These are phyloP conservation scores for Annulohypoxylon stygium DNA, from an alignment of 495 filamentous ascomycete species.

Conservation along the genomic window DNA sequence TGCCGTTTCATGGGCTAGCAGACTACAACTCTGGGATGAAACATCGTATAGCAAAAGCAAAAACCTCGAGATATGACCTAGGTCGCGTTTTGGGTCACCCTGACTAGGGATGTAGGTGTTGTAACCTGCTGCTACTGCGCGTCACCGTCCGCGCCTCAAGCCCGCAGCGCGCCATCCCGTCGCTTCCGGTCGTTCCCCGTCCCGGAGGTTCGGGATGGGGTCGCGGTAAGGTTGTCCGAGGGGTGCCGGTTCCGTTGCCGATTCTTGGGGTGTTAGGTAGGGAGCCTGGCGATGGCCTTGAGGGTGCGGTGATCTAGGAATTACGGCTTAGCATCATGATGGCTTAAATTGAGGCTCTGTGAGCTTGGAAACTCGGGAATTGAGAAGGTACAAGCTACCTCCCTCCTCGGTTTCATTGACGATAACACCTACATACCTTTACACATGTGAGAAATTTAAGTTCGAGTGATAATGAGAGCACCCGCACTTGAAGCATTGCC, in stretches of 20 bases:
- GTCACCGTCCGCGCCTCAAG: background rate
- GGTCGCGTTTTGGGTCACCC: background rate
- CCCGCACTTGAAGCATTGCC: no score
- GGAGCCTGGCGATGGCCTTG: background rate
- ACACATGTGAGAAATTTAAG: no score
- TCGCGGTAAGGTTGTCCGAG: background rate
- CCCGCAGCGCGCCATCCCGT: background rate
- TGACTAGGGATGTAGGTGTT: background rate
- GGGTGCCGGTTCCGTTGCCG: background rate
- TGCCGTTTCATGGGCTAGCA: background rate
- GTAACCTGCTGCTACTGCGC: background rate
- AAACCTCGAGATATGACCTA: background rate
- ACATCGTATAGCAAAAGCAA: constrained; percentile 11
- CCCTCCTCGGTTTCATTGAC: no score
- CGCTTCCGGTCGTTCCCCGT: background rate
- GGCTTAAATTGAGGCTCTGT: no score
- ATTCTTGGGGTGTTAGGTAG: background rate
- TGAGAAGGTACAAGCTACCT: no score
- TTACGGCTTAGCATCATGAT: no score
- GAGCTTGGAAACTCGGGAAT: no score
- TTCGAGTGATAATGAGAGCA: no score
- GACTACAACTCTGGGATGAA: background rate
- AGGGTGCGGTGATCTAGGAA: no score
- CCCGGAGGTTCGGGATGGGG: constrained; percentile 5
- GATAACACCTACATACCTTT: no score